Evolutionary conservation across 495 filamentous ascomycete genomes (phyloP).

Genomic region (Tirmania nivea): DNA sequence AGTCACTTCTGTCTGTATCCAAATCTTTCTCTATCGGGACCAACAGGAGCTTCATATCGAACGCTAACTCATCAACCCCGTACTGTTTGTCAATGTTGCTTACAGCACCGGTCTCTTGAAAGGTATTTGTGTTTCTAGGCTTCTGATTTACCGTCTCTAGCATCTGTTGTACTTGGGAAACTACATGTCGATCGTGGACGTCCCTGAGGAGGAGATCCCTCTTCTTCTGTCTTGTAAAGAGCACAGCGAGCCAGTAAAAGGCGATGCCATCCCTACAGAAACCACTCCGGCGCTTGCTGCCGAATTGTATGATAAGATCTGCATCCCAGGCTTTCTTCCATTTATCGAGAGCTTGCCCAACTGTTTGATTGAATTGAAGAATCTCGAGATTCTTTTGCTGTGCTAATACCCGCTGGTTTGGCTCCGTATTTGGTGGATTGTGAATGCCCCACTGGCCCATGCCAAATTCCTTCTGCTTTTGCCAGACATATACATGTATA

Average conservation of each 20-base stretch:
- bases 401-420: constrained; percentile 6
- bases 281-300: constrained; percentile 24
- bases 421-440: not conserved
- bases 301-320: constrained; percentile 41
- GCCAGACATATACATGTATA: constrained; percentile 32
- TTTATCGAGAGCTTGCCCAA: constrained; percentile 30
- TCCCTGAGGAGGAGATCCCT: constrained; percentile 11
- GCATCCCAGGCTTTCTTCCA: constrained; percentile 44
- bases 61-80: constrained; percentile 34
- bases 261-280: constrained; percentile 43
- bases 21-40: constrained; percentile 22
- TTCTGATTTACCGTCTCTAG: constrained; percentile 31
- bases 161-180: constrained; percentile 33
- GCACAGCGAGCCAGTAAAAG: constrained; percentile 41
- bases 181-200: constrained; percentile 26
- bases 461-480: constrained; percentile 17
- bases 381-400: constrained; percentile 1
- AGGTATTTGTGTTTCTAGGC: constrained; percentile 7
- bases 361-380: not conserved
- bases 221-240: constrained; percentile 17
- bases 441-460: not conserved
- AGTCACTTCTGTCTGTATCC: no score
- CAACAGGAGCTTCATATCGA: constrained; percentile 47
- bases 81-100: constrained; percentile 38
- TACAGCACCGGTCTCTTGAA: constrained; percentile 32